Conservation (phyloP, 75 land plant genomes). For the Larix kaempferi region DNA sequence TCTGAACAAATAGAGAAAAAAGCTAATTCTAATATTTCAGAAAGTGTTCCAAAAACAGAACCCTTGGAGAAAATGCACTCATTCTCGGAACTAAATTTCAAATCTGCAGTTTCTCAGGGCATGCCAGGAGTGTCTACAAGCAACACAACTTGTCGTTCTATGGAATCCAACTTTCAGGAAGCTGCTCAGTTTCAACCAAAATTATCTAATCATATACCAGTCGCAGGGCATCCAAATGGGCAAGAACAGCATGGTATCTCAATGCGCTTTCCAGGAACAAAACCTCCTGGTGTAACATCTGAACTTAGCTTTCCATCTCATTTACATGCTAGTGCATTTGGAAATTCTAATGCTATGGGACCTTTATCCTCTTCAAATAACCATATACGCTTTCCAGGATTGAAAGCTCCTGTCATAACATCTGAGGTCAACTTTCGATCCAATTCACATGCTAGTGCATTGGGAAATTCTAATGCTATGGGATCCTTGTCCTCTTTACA, state of each 20-base stretch:
- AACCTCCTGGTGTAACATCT: not conserved
- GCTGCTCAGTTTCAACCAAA: constrained; percentile 4
- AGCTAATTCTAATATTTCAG: constrained; percentile 14
- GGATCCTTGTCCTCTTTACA: not conserved
- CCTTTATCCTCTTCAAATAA: not conserved
- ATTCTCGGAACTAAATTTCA: constrained; percentile 8
- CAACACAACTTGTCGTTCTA: constrained; percentile 1
- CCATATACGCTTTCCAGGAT: not conserved
- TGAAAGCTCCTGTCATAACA: not conserved
- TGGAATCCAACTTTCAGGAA: constrained; percentile 7
- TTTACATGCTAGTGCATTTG: not conserved
- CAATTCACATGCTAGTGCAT: not conserved
- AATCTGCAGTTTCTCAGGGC: constrained; percentile 7
- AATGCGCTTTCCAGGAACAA: not conserved
- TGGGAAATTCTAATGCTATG: not conserved
- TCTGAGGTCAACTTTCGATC: constrained; percentile 1
- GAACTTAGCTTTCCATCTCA: constrained; percentile 3
- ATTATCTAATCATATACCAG: constrained; percentile 9
- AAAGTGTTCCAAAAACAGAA: constrained; percentile 2
- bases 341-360: constrained; percentile 1
- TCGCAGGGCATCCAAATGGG: not conserved
- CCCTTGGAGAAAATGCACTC: not conserved
- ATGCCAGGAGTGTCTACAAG: not conserved
- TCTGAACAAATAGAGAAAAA: not conserved
- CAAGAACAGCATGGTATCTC: constrained; percentile 1